Evolutionary conservation across 441 rosid species (phyloP).

Genomic region (Viola pubescens): DNA sequence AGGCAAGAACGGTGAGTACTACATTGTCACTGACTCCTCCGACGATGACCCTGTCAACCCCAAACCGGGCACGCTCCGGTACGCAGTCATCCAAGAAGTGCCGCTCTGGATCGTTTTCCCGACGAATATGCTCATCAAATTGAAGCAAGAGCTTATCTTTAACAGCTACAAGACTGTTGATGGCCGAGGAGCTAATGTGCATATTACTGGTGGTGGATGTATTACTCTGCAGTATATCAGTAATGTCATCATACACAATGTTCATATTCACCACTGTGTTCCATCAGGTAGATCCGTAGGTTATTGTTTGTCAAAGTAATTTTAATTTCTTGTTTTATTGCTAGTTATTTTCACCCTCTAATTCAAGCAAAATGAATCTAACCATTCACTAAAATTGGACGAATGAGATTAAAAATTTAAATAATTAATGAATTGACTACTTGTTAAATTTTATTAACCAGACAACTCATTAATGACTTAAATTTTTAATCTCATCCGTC

Average conservation of each 20-base stretch:
- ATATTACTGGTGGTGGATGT: constrained; percentile 86
- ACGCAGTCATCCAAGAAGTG: constrained; percentile 78
- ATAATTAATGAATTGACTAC: too few species aligned
- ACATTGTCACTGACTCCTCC: constrained; percentile 74
- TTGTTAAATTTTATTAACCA: too few species aligned
- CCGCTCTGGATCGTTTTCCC: constrained; percentile 96
- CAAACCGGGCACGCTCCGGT: constrained; percentile 76
- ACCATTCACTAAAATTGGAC: too few species aligned
- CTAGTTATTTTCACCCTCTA: too few species aligned
- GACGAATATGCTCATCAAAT: constrained; percentile 60
- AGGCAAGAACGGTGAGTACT: constrained; percentile 73
- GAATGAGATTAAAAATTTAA: too few species aligned
- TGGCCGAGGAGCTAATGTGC: constrained; percentile 91
- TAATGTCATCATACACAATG: constrained; percentile 77
- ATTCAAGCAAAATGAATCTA: too few species aligned
- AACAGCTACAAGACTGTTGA: constrained; percentile 87
- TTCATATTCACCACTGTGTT: constrained; percentile 78
- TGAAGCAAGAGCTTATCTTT: constrained; percentile 74
- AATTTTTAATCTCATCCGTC: too few species aligned
- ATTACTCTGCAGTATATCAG: constrained; percentile 76
- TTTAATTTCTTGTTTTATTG: background rate
- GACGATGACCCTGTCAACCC: constrained; percentile 78
- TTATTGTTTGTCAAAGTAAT: background rate
- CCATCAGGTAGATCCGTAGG: constrained; percentile 68
- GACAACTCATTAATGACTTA: too few species aligned